phyloP scores from a whole-genome alignment of 345 rosid species.

The Balakata baccata region DNA sequence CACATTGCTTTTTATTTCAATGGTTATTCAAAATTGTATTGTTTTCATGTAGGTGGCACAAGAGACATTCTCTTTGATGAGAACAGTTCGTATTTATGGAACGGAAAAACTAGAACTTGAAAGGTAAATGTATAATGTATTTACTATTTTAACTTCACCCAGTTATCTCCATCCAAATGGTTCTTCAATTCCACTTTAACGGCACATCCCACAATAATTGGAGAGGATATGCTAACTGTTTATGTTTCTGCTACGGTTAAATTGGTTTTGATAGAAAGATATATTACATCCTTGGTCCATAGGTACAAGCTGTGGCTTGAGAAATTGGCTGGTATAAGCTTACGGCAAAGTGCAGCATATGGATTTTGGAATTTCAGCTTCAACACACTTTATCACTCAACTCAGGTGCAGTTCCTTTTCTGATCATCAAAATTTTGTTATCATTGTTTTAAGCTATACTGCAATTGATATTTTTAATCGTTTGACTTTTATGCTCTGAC shows the following conservation, averaged over 20 bases:
- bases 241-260: slow-evolving; percentile 7
- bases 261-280: slow-evolving; percentile 16
- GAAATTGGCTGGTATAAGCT: slow-evolving; percentile 74
- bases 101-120: slow-evolving; percentile 74
- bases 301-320: slow-evolving; percentile 82
- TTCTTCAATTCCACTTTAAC: slow-evolving; percentile 7
- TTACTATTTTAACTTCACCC: neutral
- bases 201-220: neutral
- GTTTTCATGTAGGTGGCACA: slow-evolving; percentile 68
- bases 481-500: neutral
- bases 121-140: slow-evolving; percentile 44
- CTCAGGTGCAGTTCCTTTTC: slow-evolving; percentile 54
- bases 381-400: slow-evolving; percentile 86
- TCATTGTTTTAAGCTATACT: neutral
- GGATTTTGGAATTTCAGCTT: slow-evolving; percentile 90
- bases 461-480: neutral
- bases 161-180: slow-evolving; percentile 1
- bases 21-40: slow-evolving; percentile 1
- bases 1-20: slow-evolving; percentile 7
- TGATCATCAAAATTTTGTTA: slow-evolving; percentile 1
- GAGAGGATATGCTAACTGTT: slow-evolving; percentile 1
- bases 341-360: slow-evolving; percentile 96
- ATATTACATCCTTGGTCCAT: slow-evolving; percentile 23
- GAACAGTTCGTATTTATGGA: slow-evolving; percentile 96
- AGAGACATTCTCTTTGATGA: slow-evolving; percentile 93